phyloP scores from a whole-genome alignment of 1,139 yeast species.

The Tardiomyces digboiensis region DNA sequence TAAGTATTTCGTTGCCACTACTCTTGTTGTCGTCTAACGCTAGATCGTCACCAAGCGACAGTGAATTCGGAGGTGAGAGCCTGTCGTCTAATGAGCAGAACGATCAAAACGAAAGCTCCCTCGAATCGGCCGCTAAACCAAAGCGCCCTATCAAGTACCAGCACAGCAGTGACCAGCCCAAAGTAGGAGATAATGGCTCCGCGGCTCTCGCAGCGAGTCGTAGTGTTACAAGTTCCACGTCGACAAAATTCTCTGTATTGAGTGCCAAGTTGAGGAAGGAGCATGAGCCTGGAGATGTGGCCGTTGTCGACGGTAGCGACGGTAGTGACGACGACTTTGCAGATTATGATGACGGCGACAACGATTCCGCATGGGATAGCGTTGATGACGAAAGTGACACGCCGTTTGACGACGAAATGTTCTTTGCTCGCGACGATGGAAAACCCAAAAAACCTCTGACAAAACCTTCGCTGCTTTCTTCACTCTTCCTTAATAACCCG shows the following conservation, averaged over 20 bases:
- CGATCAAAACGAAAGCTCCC: not conserved
- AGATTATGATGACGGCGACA: constrained; percentile 25
- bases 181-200: too few relatives aligned
- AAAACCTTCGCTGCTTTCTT: constrained; percentile 61
- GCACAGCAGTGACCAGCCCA: not conserved
- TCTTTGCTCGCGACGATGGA: constrained; percentile 29
- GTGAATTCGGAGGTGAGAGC: constrained; percentile 21
- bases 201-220: too few relatives aligned
- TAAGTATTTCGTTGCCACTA: too few relatives aligned
- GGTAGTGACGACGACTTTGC: constrained; percentile 17
- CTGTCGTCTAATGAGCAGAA: constrained; percentile 12
- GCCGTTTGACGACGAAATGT: constrained; percentile 29
- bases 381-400: constrained; percentile 33
- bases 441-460: constrained; percentile 29
- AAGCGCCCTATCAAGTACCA: not conserved
- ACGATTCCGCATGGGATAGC: constrained; percentile 32
- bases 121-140: not conserved
- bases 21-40: too few relatives aligned
- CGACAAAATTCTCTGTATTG: not conserved
- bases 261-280: not conserved
- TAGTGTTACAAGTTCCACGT: not conserved
- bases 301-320: not conserved
- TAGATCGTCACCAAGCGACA: constrained; percentile 50
- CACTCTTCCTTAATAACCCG: constrained; percentile 46
- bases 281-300: not conserved